Base-by-base conservation (phyloP, 2,329 filamentous ascomycete genomes). In the Elsinoe perseae region DNA sequence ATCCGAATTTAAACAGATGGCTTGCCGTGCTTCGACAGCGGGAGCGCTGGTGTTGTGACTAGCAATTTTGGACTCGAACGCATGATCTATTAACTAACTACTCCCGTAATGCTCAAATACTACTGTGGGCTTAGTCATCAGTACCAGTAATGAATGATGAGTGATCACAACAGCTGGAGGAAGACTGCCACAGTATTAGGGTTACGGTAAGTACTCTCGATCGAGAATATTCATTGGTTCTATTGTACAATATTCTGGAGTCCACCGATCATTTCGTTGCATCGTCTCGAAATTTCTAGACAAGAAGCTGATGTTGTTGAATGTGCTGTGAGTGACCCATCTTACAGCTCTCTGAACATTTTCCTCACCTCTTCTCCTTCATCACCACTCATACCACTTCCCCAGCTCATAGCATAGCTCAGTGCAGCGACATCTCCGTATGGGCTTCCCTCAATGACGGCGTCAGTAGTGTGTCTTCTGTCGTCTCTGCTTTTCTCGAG, bases 381-480 rank as follows among this genome's bases (percentile, higher is more conserved):
- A 14, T 52, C 48, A 12, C 28, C 30, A 34, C 30, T 30, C 6
- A 25, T 21, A 36, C 20, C 28, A 12, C 48, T 52, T 14, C 48
- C 48, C 48, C 48, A 52, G 16, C 48, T 52, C 48, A 52, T 52
- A 27, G 48, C 48, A 52, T 38, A 52, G 30, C 48, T 52, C 14
- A 52, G n/a, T 2, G 28, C 48, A 1, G 48, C 18, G 8, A 52
- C 48, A 21, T 52, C 48, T 12, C 48, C 48, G 23, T 52, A 52
- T 12, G 48, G 28, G 10, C 30, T 52, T n/a, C 48, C 48, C 2
- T 34, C 48, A n/a, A 52, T 23, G 6, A 52, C 32, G 38, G 48
- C 48, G 18, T 52, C 48, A 14, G 48, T 52, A 7, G 48, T 52
- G 16, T 52, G 48, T 12, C 48, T 52, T 20, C 48, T 36, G 30